Conservation (phyloP, 2,329 filamentous ascomycete genomes). For the Daldinia sp. region DNA sequence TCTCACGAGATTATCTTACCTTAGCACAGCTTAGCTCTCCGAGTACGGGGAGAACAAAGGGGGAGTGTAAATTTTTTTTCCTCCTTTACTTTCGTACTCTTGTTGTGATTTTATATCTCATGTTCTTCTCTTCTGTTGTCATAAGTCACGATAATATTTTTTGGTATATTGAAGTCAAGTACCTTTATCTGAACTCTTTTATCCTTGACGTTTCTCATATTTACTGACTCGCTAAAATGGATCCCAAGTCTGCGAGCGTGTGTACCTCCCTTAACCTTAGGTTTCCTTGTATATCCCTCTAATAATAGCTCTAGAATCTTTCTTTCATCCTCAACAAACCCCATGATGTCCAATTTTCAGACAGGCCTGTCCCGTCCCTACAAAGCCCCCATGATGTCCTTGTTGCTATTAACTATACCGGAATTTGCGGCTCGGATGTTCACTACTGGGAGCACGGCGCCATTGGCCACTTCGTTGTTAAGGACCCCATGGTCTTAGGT, state of each 20-base stretch:
- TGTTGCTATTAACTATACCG: conserved; percentile 85
- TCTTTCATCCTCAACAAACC: conserved; percentile 87
- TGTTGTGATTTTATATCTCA: conserved; percentile 27
- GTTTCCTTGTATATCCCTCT: background rate
- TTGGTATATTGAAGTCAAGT: conserved; percentile 13
- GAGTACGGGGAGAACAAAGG: conserved; percentile 28
- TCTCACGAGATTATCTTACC: conserved; percentile 34
- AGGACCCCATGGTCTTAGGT: conserved; percentile 82
- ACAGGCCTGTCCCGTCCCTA: conserved; percentile 78
- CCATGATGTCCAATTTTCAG: conserved; percentile 78
- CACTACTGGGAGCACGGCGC: conserved; percentile 90
- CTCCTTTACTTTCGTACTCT: background rate
- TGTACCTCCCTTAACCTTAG: conserved; percentile 24
- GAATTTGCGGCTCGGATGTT: conserved; percentile 89
- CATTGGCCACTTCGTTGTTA: conserved; percentile 87
- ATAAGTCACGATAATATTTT: conserved; percentile 22
- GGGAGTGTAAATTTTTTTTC: conserved; percentile 30
- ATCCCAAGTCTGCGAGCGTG: conserved; percentile 48
- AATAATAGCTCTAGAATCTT: conserved; percentile 69
- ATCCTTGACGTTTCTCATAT: background rate
- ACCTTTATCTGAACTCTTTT: conserved; percentile 2
- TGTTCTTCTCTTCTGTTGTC: conserved; percentile 10
- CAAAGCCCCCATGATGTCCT: conserved; percentile 79
- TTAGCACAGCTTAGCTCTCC: conserved; percentile 36
- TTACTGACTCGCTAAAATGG: conserved; percentile 36